Evolutionary conservation across 345 rosid species (phyloP), one percentile per base, ranked within the genome.

Genomic region (Gossypium longicalyx): DNA sequence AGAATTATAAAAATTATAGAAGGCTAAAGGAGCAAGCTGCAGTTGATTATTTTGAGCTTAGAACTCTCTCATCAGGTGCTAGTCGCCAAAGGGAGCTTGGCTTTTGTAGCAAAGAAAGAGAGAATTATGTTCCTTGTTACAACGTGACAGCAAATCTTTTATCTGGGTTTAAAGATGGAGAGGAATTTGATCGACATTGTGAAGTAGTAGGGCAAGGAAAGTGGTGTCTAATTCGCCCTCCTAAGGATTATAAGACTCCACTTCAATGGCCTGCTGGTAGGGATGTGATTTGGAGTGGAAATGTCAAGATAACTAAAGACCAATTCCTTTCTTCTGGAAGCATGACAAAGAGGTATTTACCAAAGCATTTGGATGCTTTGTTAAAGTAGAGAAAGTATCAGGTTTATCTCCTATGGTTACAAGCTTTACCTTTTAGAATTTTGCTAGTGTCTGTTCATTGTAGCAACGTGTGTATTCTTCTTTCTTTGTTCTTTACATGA

Each of bases 271-370:
- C 99, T 3, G 81, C 86, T 77, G 98, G 97, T 77, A 85, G 89
- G 81, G 99, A 95, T 83, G 91, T 93, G 71, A 95, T 95, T 80
- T 95, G 99, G 98, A 93, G 89, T 69, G 97, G 87, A 73, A 95
- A 95, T 78, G 94, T 95, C 77, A 93, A 91, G 92, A 88, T 95
- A 64, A 90, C 90, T 13, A 90, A 91, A 80, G 99, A 95, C 61
- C 99, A 93, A 76, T 95, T 95, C 86, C 99, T 95, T 86, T 90
- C 97, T 0, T 95, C 98, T 57, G 98, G 99, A 82, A 95, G 93
- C 80, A 81, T 95, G 88, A 95, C 98, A 43, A 95, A 94, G 56
- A 91, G 99, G 99, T 94, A 77, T 74, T 70, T 74, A 17, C 27
- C 29, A 69, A 69, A 51, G 45, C 22, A 20, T 66, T 44, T 12